Evolutionary conservation across 1,284 basidiomycete genomes (phyloP).

Genomic region (Spongiforma sp.): DNA sequence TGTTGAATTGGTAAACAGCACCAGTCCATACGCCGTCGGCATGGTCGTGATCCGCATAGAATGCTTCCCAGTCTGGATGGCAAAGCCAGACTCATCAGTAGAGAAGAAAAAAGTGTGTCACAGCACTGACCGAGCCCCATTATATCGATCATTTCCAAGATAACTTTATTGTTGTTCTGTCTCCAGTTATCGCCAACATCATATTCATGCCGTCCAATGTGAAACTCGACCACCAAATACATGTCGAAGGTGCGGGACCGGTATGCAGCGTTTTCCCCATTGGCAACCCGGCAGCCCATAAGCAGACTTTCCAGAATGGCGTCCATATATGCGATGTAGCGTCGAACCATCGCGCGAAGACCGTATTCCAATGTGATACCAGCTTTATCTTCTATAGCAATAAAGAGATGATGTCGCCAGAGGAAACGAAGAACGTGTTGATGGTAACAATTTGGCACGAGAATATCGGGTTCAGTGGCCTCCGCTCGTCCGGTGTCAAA

Average conservation of each 20-base stretch:
- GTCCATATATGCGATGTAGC: not conserved
- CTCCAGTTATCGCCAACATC: not conserved
- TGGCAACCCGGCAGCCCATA: not conserved
- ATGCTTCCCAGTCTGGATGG: not conserved
- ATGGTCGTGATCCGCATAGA: not conserved
- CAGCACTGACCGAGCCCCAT: not conserved
- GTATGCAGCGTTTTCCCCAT: not conserved
- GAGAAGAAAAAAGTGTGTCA: not conserved
- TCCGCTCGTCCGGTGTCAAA: not conserved
- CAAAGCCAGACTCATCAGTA: not conserved
- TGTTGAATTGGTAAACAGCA: not conserved
- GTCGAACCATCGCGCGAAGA: not conserved
- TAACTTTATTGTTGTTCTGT: not conserved
- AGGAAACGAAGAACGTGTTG: not conserved
- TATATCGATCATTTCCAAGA: not conserved
- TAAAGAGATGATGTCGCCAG: not conserved
- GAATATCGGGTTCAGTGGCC: not conserved
- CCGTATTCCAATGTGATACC: too few species aligned
- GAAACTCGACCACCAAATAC: not conserved
- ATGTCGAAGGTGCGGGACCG: not conserved
- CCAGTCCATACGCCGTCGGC: not conserved
- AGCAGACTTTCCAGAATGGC: not conserved
- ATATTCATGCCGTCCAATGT: not conserved
- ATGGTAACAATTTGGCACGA: not conserved
- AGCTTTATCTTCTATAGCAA: too few species aligned